Conservation (phyloP, 2,329 filamentous ascomycete species). For the Fusarium verrucosum region DNA sequence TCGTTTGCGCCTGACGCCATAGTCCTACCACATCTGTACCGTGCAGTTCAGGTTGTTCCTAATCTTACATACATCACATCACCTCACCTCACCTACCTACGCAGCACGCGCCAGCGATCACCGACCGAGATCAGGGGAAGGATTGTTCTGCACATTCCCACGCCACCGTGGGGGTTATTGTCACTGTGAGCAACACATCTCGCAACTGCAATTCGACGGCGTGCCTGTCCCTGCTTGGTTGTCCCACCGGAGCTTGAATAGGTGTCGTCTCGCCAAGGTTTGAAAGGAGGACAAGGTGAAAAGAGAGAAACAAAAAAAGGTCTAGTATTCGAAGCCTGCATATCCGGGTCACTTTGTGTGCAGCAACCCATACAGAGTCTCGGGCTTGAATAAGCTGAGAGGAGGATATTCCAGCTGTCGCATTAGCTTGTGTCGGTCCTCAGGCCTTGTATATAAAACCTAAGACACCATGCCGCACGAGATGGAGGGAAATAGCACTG, state of each 20-base stretch:
- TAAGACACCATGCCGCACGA: conserved; percentile 66
- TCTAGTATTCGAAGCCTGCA: conserved; percentile 46
- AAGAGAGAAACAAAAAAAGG: conserved; percentile 27
- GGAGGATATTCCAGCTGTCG: conserved; percentile 35
- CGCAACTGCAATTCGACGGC: conserved; percentile 34
- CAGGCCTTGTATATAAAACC: conserved; percentile 57
- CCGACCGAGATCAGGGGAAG: conserved; percentile 25
- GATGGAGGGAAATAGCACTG: conserved; percentile 61
- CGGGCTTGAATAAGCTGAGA: conserved; percentile 36
- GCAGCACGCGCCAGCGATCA: conserved; percentile 22
- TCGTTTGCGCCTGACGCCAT: conserved; percentile 38
- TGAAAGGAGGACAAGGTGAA: conserved; percentile 40
- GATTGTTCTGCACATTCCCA: conserved; percentile 28
- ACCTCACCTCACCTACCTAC: no score
- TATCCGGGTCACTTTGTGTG: conserved; percentile 46
- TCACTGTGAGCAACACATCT: conserved; percentile 28
- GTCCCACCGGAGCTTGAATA: conserved; percentile 47
- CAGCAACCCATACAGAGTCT: conserved; percentile 29
- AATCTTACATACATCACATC: conserved; percentile 35
- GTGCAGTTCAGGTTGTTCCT: conserved; percentile 11
- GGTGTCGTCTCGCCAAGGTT: conserved; percentile 49
- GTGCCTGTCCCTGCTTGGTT: conserved; percentile 41
- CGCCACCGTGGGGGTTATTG: conserved; percentile 38
- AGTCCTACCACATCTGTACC: conserved; percentile 35
- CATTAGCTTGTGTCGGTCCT: conserved; percentile 29